Base-by-base conservation (phyloP, 257 asterid species). In the Capsicum baccatum region DNA sequence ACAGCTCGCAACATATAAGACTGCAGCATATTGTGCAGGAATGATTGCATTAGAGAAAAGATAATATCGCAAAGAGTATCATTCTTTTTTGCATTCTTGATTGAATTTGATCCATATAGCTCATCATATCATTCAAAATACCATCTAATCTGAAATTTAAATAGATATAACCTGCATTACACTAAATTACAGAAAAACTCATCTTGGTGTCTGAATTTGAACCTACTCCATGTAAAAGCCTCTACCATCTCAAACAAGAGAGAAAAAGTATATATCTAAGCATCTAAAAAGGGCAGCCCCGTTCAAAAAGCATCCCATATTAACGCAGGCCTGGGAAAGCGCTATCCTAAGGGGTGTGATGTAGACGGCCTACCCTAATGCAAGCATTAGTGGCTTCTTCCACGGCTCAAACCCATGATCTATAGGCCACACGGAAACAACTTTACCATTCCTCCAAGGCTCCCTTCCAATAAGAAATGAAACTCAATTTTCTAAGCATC, bases 31-130 rank as follows among this genome's bases (percentile, higher is more conserved):
- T 71, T 48, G 56, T 0, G 1, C 55, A 16, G 55, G 57, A 71
- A 47, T n/a, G 80, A 71, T 44, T n/a, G 57, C 57, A 17, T 71
- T 44, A 44, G 16, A 71, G 33, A 21, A 62, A 44, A 9, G 37
- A 9, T 44, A 48, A 48, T 48, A n/a, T 73, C 80, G n/a, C 39
- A 47, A 73, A 47, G 17, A 64, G 80, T 73, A 70, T 70, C 17
- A n/a, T 17, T 73, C 10, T n/a, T 59, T 19, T 68, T n/a, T 6
- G 39, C 42, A 48, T 19, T 73, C 80, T 73, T n/a, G 80, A 73
- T 73, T n/a, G 33, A 47, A 48, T 73, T 48, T n/a, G 42, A 71
- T 68, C 50, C 1, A 39, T 73, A 11, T 73, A 73, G 42, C 48
- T 73, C 39, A 73, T 47, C 59, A 12, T 50, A 7, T 50, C 62